Base-by-base conservation (phyloP, 345 rosid species). In the Brassica juncea region DNA sequence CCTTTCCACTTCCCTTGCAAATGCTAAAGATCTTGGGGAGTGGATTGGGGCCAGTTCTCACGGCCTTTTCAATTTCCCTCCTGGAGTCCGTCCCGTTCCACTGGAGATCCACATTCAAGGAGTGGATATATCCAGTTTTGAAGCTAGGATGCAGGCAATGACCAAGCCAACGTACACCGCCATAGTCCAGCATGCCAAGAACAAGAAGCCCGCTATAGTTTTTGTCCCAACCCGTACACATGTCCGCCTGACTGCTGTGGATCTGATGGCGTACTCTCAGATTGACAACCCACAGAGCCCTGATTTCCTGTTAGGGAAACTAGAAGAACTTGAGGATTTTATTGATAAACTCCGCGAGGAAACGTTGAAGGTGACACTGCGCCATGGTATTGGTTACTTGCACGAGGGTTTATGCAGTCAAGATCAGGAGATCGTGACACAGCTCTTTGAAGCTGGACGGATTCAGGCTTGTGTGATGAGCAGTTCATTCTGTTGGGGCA, bases 81-180 rank as follows among this genome's bases (percentile, higher is more conserved):
- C 98, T 6, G 92, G 91, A 54, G 98, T 91, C 35, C 97, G 96
- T 47, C 98, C 97, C 80, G 98, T 92, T 19, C 99, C 99, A 12
- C 71, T 95, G 73, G 98, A 95, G 85, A 92, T 92, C 75, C 97
- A 91, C 85, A 88, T 95, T 66, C 98, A 90, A 81, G 99, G 93
- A 42, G 89, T 91, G 66, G 99, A 93, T 79, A 90, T 95, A 73
- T 85, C 92, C 57, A 90, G 88, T 82, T 93, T 91, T 67, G 97
- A 93, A 81, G 98, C 97, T 42, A 92, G 98, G 87, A 94, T 94
- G 97, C 95, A 90, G 85, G 97, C 92, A 5, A 91, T 93, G 99
- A 89, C 97, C 4, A 95, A 95, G 81, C 94, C 92, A 28, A 87
- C 99, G 2, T 91, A 89, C 85, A 91, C 93, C 19, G 88, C 93